Percentiles rank a stretch among this genome's conserved stretches.
These are phyloP conservation scores for Penicillium fimorum DNA, from an alignment of 495 filamentous ascomycete genomes.

Conservation along the genomic window DNA sequence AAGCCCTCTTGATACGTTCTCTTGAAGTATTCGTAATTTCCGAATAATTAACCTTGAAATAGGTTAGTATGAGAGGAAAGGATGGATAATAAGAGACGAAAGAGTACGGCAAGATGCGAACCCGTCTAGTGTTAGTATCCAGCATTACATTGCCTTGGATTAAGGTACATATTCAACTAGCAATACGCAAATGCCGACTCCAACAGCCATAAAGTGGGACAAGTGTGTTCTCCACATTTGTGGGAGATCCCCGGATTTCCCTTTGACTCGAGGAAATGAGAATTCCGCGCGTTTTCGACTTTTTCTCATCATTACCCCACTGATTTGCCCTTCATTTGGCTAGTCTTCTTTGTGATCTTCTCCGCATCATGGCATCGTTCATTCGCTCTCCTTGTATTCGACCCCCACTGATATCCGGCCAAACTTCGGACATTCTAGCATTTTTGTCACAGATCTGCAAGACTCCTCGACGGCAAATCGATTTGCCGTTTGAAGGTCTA, in stretches of 20 bases:
- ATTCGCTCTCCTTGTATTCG: background rate
- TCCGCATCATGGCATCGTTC: background rate
- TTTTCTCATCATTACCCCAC: background rate
- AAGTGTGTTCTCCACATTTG: background rate
- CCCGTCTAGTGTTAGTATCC: background rate
- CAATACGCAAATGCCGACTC: background rate
- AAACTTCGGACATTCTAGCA: background rate
- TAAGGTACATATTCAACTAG: background rate
- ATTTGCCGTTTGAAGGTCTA: background rate
- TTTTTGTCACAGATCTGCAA: background rate
- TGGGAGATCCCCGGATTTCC: constrained; percentile 9
- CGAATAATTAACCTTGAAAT: no score
- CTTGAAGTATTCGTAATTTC: background rate
- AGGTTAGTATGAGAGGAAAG: no score
- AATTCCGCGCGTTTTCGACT: background rate
- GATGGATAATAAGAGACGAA: no score
- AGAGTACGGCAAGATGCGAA: background rate
- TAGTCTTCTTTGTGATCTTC: background rate
- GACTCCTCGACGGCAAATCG: background rate
- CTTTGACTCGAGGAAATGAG: background rate
- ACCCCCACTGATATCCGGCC: background rate
- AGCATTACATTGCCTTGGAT: background rate
- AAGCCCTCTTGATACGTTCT: no score
- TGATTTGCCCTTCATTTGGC: no score
- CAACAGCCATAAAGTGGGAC: background rate